A percentile compares a stretch with the other conserved stretches of the same genome.
phyloP scores from a whole-genome alignment of 352 stramenopile species.

The Phytopythium chamaehyphon region DNA sequence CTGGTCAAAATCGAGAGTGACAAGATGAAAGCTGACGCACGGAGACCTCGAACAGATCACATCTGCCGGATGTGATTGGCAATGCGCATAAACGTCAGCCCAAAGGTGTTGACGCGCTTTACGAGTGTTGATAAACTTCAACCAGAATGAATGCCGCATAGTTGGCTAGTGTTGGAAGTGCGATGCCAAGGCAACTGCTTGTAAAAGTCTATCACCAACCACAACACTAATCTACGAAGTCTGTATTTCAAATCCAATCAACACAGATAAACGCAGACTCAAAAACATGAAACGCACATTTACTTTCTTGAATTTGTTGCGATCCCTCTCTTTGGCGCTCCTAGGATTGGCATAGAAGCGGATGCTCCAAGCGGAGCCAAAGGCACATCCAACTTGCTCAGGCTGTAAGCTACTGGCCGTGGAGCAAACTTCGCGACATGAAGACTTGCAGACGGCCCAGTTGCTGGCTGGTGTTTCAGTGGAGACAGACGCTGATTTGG shows the following conservation, averaged over 20 bases:
- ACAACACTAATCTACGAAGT: too few relatives aligned
- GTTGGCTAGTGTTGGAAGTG: too few relatives aligned
- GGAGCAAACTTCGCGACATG: slow-evolving; percentile 21
- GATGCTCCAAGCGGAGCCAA: background rate
- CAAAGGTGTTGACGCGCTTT: background rate
- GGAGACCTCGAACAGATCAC: background rate
- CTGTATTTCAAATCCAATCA: too few relatives aligned
- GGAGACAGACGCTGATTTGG: slow-evolving; percentile 9
- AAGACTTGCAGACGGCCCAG: slow-evolving; percentile 12
- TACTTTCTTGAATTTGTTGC: too few relatives aligned
- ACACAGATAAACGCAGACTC: too few relatives aligned
- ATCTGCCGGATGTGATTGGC: background rate
- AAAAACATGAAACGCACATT: too few relatives aligned
- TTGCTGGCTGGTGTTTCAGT: slow-evolving; percentile 17
- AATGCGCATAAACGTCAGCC: background rate
- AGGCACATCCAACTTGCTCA: slow-evolving; percentile 31
- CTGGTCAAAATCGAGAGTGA: background rate
- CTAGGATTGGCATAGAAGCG: background rate
- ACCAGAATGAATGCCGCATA: too few relatives aligned
- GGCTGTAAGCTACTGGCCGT: slow-evolving; percentile 41
- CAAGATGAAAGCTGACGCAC: background rate
- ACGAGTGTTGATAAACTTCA: too few relatives aligned
- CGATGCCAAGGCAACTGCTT: too few relatives aligned
- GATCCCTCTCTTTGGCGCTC: too few relatives aligned
- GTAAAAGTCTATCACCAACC: too few relatives aligned